A percentile compares a stretch with the other conserved stretches of the same genome.
These are phyloP conservation scores for Pestalotiopsis fici DNA, from an alignment of 2,329 filamentous ascomycete genomes.

Conservation along the genomic window DNA sequence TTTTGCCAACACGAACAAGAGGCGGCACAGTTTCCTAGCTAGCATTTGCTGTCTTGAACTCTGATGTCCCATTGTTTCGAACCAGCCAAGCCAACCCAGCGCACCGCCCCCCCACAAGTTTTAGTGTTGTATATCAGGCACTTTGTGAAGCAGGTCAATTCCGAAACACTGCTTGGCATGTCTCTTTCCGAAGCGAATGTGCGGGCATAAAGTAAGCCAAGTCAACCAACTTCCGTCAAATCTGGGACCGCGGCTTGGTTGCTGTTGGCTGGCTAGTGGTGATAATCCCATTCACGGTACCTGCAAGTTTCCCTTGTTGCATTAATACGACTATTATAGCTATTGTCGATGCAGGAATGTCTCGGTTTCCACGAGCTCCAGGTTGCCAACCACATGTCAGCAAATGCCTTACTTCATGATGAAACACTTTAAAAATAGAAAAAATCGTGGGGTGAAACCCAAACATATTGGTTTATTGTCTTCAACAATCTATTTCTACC, in stretches of 20 bases:
- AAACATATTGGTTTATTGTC: background rate
- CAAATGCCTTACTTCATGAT: background rate
- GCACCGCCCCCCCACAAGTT: background rate
- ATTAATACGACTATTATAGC: no score
- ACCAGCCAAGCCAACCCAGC: background rate
- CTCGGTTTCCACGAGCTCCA: no score
- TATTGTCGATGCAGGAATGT: no score
- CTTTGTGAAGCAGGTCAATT: background rate
- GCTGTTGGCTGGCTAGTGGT: no score
- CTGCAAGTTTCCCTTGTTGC: no score
- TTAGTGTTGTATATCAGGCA: background rate
- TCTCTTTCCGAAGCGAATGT: no score
- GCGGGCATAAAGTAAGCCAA: no score
- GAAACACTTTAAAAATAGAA: background rate
- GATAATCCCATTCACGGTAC: no score
- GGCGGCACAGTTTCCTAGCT: background rate
- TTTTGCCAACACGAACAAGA: background rate
- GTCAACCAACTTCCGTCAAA: no score
- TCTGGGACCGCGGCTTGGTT: no score
- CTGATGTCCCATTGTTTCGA: background rate
- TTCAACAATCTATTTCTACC: background rate
- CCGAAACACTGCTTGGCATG: background rate
- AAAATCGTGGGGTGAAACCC: background rate
- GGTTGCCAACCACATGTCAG: no score
- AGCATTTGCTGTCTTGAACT: background rate